Base-by-base conservation (phyloP, 2,329 filamentous ascomycete species). In the Berkeleyomyces basicola region DNA sequence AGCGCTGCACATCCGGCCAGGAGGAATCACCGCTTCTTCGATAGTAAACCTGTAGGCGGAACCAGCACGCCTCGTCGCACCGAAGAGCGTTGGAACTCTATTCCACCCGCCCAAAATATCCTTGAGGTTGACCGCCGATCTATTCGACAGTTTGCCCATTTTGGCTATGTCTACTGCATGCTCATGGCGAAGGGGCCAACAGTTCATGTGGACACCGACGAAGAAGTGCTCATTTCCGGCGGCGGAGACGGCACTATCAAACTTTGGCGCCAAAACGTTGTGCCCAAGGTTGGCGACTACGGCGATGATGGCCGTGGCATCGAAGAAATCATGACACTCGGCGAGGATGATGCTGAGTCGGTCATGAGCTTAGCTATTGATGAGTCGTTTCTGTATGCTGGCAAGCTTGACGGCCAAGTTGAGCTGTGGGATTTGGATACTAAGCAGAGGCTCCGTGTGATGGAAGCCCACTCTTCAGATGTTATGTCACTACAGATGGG, bases 391-490 rank as follows among this genome's bases (percentile, higher is more conserved):
- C 78, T 99, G 3, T 99, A 97, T 70, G 89, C 88, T 64, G 93
- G 93, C 57, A 87, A 95, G 68, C 81, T 90, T 0, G 85, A 88
- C 46, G 95, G 93, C 31, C 82, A 95, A 59, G 83, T 99, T 65
- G 92, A 97, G 71, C 82, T 99, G 9, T 99, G 95, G 92, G 95
- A 99, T 71, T 79, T 99, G 11, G 92, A 97, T 70, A 97, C 93
- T 0, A 85, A 87, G 61, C 93, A 99, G 73, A 85, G 93, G 58
- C 79, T 99, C 53, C 82, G 93, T 63, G 90, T 89, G 16, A 86
- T 99, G 70, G 90, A 87, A 70, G 84, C 86, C 0, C 87, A 90
- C 68, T 82, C 82, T 42, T 85, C 85, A 51, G 90, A 97, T 71
- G 82, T 97, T 58, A 90, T 95, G 78, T 86, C 90, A 0, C 77